phyloP scores from a whole-genome alignment of 129 eudicot species.

The Glebionis coronaria region DNA sequence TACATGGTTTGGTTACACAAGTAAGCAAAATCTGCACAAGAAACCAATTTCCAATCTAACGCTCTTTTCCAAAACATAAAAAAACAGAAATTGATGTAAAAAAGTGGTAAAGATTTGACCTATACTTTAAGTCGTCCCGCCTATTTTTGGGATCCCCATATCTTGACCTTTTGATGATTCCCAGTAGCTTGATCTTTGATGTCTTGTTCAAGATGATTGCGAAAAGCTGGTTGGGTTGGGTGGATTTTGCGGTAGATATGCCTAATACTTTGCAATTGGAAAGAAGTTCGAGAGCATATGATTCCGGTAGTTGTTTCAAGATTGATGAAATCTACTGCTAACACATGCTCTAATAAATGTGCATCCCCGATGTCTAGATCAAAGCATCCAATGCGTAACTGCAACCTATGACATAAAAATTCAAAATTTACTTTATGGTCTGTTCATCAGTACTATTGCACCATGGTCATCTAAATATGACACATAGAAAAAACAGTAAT shows the following conservation, averaged over 20 bases:
- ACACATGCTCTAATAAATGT: slow-evolving; percentile 33
- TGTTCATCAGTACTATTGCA: too few relatives aligned
- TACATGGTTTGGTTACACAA: slow-evolving; percentile 39
- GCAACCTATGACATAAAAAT: too few relatives aligned
- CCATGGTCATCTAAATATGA: too few relatives aligned
- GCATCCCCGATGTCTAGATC: slow-evolving; percentile 64
- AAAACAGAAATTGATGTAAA: neutral
- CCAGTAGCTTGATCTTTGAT: slow-evolving; percentile 43
- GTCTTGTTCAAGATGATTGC: slow-evolving; percentile 40
- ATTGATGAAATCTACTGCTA: slow-evolving; percentile 29
- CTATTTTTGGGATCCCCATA: too few relatives aligned
- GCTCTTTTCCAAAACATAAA: neutral
- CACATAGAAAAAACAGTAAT: too few relatives aligned
- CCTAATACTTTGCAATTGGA: slow-evolving; percentile 39
- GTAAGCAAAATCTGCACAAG: slow-evolving; percentile 60
- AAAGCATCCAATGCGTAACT: slow-evolving; percentile 64
- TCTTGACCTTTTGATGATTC: slow-evolving; percentile 54
- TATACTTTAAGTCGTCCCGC: too few relatives aligned
- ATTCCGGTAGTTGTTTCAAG: slow-evolving; percentile 47
- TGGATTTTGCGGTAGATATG: slow-evolving; percentile 43
- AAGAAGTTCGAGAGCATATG: slow-evolving; percentile 48
- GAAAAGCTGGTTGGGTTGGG: too few relatives aligned
- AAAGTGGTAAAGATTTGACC: neutral
- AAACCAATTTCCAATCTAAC: slow-evolving; percentile 5
- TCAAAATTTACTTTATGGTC: neutral